A percentile compares a stretch with the other conserved stretches of the same genome.
Evolutionary conservation across 139 green algal species (phyloP).

Genomic region (Volvox reticuliferus): DNA sequence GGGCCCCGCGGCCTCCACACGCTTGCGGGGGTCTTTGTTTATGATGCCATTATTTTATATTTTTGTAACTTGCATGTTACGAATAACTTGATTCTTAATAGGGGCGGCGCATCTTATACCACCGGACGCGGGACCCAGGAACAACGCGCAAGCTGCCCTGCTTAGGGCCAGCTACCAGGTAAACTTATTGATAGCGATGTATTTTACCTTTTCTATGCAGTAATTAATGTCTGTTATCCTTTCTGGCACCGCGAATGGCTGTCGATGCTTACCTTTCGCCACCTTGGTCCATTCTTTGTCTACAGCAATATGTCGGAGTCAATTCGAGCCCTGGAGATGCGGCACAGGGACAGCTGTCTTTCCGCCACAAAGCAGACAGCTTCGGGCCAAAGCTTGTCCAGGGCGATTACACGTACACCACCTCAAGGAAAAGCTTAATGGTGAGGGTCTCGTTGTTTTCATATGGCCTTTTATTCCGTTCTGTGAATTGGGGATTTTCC

Average conservation of each 20-base stretch:
- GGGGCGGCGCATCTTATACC: constrained; percentile 7
- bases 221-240: background rate
- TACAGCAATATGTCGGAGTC: constrained; percentile 11
- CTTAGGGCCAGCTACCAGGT: constrained; percentile 3
- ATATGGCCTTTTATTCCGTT: too few species aligned
- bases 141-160: constrained; percentile 7
- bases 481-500: too few species aligned
- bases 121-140: background rate
- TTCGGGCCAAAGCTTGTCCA: constrained; percentile 31
- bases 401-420: constrained; percentile 30
- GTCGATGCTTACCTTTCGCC: background rate
- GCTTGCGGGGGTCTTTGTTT: background rate
- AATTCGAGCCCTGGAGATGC: background rate
- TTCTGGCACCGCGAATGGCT: background rate
- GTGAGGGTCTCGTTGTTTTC: background rate
- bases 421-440: background rate
- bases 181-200: background rate
- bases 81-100: background rate
- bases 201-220: background rate
- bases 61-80: too few species aligned
- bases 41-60: too few species aligned
- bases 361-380: background rate
- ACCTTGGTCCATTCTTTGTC: background rate
- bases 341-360: background rate
- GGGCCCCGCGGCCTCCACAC: background rate